Evolutionary conservation across 768 basidiomycete genomes (phyloP).

Genomic region (Leucosporidium yakuticum): DNA sequence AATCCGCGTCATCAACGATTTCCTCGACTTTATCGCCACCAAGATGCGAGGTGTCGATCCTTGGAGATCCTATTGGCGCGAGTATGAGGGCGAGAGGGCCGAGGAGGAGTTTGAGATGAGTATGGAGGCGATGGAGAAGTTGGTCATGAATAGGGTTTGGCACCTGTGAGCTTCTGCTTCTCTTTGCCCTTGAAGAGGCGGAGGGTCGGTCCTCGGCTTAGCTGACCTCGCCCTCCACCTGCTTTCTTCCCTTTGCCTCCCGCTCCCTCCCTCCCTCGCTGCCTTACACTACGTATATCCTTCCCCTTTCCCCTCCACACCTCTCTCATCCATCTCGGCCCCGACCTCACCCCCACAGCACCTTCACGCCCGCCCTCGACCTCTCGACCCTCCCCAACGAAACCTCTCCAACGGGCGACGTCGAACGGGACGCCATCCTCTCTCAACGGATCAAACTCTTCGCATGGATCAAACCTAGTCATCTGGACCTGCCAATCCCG

Average conservation of each 20-base stretch:
- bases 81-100: constrained; percentile 49
- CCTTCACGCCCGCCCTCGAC: constrained; percentile 80
- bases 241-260: too few species aligned
- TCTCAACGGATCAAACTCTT: constrained; percentile 85
- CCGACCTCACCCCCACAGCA: constrained; percentile 51
- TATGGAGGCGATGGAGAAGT: constrained; percentile 88
- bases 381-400: constrained; percentile 44
- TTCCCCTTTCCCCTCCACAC: neutral
- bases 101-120: constrained; percentile 92
- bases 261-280: too few species aligned
- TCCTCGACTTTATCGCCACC: constrained; percentile 79
- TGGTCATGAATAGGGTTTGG: constrained; percentile 97
- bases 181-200: neutral
- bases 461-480: constrained; percentile 78
- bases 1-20: constrained; percentile 90
- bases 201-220: neutral
- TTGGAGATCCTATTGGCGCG: constrained; percentile 53
- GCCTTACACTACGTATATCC: neutral
- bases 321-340: neutral
- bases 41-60: constrained; percentile 78
- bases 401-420: constrained; percentile 78
- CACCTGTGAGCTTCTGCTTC: constrained; percentile 61
- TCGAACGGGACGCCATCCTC: constrained; percentile 90
- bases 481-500: constrained; percentile 70
- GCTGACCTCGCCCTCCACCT: too few species aligned